These are phyloP conservation scores for Xylaria palmicola DNA, from an alignment of 495 filamentous ascomycete species.

Conservation along the genomic window DNA sequence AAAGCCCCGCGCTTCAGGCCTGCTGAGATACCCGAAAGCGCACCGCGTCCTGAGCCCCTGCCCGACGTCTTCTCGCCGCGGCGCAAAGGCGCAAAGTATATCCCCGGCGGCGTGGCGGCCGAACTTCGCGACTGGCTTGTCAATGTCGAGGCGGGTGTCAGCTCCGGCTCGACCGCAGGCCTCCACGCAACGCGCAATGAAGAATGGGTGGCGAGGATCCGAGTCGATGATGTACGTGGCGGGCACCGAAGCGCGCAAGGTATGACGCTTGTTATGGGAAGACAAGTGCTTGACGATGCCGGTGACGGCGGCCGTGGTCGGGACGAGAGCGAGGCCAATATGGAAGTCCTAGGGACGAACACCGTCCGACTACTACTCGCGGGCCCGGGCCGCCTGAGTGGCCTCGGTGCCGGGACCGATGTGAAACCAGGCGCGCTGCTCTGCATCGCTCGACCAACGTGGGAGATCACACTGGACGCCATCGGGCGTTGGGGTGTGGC, in stretches of 20 bases:
- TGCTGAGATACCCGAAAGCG: conserved; percentile 24
- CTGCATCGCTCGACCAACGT: conserved; percentile 39
- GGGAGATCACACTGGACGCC: conserved; percentile 42
- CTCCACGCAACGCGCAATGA: conserved; percentile 1
- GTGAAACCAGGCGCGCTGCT: conserved; percentile 33
- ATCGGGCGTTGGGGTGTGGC: conserved; percentile 41
- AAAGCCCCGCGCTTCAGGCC: conserved; percentile 43
- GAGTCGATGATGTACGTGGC: conserved; percentile 22
- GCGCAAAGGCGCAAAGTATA: conserved; percentile 37
- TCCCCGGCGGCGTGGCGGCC: conserved; percentile 43
- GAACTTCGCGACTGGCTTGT: conserved; percentile 48
- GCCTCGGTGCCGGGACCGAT: conserved; percentile 22
- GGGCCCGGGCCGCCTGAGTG: conserved; percentile 36
- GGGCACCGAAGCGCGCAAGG: conserved; percentile 5
- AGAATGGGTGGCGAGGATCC: conserved; percentile 24
- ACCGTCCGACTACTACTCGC: conserved; percentile 33
- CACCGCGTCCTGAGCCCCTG: conserved; percentile 15
- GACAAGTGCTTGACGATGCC: background rate
- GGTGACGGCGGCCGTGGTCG: background rate
- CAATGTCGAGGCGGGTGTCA: conserved; percentile 35
- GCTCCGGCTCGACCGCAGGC: conserved; percentile 9
- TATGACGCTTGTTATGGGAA: conserved; percentile 20
- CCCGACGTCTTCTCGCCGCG: conserved; percentile 46
- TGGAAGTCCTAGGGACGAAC: background rate
- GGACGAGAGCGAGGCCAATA: background rate